Conservation (phyloP, 345 rosid genomes). For the Geranium rotundifolium region DNA sequence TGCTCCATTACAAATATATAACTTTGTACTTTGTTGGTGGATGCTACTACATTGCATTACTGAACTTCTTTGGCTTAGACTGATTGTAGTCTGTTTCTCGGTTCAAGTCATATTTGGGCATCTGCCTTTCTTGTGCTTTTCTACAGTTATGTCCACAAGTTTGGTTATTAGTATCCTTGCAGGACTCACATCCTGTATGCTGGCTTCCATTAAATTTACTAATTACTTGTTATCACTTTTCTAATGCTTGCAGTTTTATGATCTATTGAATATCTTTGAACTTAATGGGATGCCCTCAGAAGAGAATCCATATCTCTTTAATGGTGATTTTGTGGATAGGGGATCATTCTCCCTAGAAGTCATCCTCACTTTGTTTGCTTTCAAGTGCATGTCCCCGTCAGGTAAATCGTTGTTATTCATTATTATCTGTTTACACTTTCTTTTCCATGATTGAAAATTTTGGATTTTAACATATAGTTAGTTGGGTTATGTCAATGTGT, state of each 20-base stretch:
- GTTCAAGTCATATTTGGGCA: background rate
- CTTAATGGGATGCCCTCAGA: constrained; percentile 95
- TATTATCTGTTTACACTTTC: background rate
- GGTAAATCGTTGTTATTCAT: constrained; percentile 30
- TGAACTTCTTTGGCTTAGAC: background rate
- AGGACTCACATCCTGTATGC: background rate
- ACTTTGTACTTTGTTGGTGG: background rate
- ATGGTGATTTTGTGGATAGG: constrained; percentile 97
- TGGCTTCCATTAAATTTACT: background rate
- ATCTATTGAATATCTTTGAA: constrained; percentile 82
- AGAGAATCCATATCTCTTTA: constrained; percentile 90
- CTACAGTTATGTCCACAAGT: background rate
- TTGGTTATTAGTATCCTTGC: background rate
- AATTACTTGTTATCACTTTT: constrained; percentile 2
- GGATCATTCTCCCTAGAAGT: constrained; percentile 94
- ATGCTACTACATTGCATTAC: background rate
- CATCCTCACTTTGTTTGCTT: constrained; percentile 86
- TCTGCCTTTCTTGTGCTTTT: constrained; percentile 2
- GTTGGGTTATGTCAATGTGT: too few relatives aligned
- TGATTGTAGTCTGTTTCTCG: background rate
- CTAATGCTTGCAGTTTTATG: constrained; percentile 68
- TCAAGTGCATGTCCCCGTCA: constrained; percentile 90
- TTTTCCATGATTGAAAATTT: background rate
- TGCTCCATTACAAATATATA: background rate
- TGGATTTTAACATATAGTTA: background rate